These are phyloP conservation scores for Cyclotella sp. DNA, from an alignment of 108 stramenopile species.

Conservation along the genomic window DNA sequence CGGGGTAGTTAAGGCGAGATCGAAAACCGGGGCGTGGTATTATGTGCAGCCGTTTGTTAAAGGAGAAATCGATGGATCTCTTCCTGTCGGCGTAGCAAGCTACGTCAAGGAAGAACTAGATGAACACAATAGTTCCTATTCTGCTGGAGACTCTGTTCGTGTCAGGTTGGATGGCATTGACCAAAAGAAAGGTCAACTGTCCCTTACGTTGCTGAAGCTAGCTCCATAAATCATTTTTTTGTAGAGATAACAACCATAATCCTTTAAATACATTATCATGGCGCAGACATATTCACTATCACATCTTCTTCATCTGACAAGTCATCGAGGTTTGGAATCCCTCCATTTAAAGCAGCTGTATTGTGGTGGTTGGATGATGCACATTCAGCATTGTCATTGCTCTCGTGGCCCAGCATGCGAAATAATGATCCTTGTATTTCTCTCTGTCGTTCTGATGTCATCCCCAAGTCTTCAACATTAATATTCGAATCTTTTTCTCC, in stretches of 20 bases:
- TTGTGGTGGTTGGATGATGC: neutral
- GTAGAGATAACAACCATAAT: too few relatives aligned
- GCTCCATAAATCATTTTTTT: neutral
- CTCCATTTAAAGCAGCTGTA: neutral
- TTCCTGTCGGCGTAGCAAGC: constrained; percentile 78
- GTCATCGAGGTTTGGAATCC: neutral
- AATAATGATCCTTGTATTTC: constrained; percentile 89
- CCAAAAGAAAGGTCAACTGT: constrained; percentile 76
- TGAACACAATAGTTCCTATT: constrained; percentile 19
- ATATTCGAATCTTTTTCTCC: constrained; percentile 38
- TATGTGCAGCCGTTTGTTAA: constrained; percentile 75
- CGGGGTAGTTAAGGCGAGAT: constrained; percentile 79
- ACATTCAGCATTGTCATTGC: constrained; percentile 28
- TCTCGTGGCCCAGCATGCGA: constrained; percentile 86
- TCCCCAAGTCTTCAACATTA: constrained; percentile 79
- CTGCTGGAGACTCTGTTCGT: constrained; percentile 68
- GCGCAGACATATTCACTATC: too few relatives aligned
- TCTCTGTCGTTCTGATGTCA: constrained; percentile 85
- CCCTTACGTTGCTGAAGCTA: constrained; percentile 61
- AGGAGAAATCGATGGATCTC: constrained; percentile 24
- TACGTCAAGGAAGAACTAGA: constrained; percentile 23
- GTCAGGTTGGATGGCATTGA: constrained; percentile 81
- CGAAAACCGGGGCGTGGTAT: constrained; percentile 77
- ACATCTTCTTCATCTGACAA: neutral
- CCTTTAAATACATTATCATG: too few relatives aligned